Percentiles rank a stretch among this genome's conserved stretches.
Conservation (phyloP, 176 grass and related monocot genomes). For the Zea mays region Zm-B73-REFERENCE-NAM-5.0 NC_050098.1:130032501-130033000, state of each 20-base stretch:
- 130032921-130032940: constrained; percentile 23
- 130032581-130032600: constrained; percentile 85
- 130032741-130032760: constrained; percentile 4
- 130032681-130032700: background rate
- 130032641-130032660: constrained; percentile 67
- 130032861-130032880: constrained; percentile 92
- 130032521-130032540: constrained; percentile 14
- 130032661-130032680: constrained; percentile 94
- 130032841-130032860: constrained; percentile 96
- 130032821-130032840: constrained; percentile 93
- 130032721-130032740: background rate
- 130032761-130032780: background rate
- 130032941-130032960: background rate
- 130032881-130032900: constrained; percentile 48
- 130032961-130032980: constrained; percentile 25
- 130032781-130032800: constrained; percentile 16
- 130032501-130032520: constrained; percentile 38
- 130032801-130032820: constrained; percentile 28
- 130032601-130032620: constrained; percentile 95
- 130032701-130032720: background rate
- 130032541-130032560: constrained; percentile 40
- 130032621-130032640: constrained; percentile 95
- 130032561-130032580: constrained; percentile 92
- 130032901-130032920: background rate
- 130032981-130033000: constrained; percentile 19